Evolutionary conservation across 2,329 filamentous ascomycete species (phyloP).

Genomic region (Colletotrichum sp.): DNA sequence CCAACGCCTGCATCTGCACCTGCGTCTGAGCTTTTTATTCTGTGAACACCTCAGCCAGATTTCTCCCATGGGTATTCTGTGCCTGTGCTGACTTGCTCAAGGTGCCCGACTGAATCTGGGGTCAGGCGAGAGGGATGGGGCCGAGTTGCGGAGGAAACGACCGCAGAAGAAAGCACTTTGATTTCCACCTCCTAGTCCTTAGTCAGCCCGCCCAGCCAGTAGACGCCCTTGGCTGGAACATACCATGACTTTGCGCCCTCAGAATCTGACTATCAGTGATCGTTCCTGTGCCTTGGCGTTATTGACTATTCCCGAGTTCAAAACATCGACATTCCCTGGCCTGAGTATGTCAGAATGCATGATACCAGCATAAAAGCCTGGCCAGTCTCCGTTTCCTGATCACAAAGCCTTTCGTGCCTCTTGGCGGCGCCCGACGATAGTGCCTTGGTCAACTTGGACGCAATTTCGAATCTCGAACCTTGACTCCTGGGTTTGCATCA

Average conservation of each 20-base stretch:
- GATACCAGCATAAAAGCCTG: not conserved
- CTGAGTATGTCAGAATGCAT: not conserved
- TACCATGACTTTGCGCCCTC: not conserved
- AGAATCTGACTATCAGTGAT: not conserved
- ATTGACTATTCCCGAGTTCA: not conserved
- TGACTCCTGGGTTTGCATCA: not conserved
- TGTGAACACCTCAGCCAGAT: not conserved
- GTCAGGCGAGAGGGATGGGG: not conserved
- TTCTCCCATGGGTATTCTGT: not conserved
- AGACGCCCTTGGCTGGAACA: not conserved
- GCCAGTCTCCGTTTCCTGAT: not conserved
- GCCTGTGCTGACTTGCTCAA: not conserved
- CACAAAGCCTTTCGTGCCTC: not conserved
- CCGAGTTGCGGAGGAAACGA: not conserved
- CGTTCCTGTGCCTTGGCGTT: not conserved
- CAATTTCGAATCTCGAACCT: not conserved
- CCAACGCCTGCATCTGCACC: not conserved
- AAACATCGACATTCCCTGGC: not conserved
- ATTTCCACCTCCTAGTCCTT: not conserved
- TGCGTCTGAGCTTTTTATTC: not conserved
- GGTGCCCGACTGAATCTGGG: not conserved
- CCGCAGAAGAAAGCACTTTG: not conserved
- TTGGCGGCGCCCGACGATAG: not conserved
- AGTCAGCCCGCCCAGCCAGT: not conserved
- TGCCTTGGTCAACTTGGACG: not conserved